Base-by-base conservation (phyloP, 768 basidiomycete genomes). In the Lentinula boryana region DNA sequence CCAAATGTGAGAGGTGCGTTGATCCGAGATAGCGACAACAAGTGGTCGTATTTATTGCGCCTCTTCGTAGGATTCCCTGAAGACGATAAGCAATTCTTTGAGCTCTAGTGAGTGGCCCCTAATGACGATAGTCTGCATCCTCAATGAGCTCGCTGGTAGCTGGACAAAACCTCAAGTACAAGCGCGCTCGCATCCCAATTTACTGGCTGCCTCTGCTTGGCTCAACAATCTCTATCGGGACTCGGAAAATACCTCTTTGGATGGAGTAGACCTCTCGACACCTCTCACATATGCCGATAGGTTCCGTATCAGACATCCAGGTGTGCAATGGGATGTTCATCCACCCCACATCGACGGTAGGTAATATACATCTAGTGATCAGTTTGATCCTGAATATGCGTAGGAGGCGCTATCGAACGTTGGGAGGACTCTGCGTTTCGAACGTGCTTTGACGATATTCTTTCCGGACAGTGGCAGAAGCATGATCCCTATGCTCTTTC, bases 61-160 rank as follows among this genome's bases (percentile, higher is more conserved):
- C 36, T 52, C 36, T 27, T 32, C 18, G 5, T 43, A 60, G 85
- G 86, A 16, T 58, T 77, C 35, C 86, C 87, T 0, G 76, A 62
- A 5, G 64, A 78, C n/a, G 72, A 89, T 64, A 88, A 85, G 56
- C 88, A 90, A 65, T 88, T 91, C 72, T 89, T 86, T 71, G 74
- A 84, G 66, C 80, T 90, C 53, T 89, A 89, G 88, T 87, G n/a
- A 35, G 57, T 38, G 4, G 4, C 3, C 7, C 21, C 4, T 5
- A 12, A 8, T 18, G 10, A 16, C 4, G 15, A 13, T 16, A 10
- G 4, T 31, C 35, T 59, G 5, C 12, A 35, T 36, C 58, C 38
- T 15, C 10, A 16, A 15, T 23, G 40, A 35, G 4, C 23, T 33
- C 13, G 23, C 21, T n/a, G 15, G 33, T 27, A 71, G 69, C 48